Base-by-base conservation (phyloP, 257 asterid species). In the Ajuga chamaepitys region DNA sequence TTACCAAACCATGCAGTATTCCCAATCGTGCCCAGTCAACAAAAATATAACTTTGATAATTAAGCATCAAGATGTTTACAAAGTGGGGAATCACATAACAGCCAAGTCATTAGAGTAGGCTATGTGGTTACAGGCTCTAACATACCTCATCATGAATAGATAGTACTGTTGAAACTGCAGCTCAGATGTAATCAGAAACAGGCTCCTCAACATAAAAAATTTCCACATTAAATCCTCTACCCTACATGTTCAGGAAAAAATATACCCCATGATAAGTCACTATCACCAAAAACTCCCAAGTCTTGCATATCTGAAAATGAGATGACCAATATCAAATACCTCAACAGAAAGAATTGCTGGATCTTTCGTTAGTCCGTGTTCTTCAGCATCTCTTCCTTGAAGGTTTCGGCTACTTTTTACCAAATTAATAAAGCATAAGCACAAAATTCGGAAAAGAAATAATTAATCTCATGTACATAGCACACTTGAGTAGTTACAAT, bases 281-380 rank as follows among this genome's bases (percentile, higher is more conserved):
- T 34, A 45, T 44, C 18, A 47, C 41, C 28, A 51, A 57, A 52
- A 72, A 53, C 25, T 25, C 22, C 9, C 53, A 52, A 14, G 13
- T 50, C 42, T 22, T 34, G 46, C 20, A 54, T 9, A 26, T 51
- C 26, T 18, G 17, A 40, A 45, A 30, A 64, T 41, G 25, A 46
- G 59, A 37, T 40, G 9, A 46, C 16, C n/a, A 50, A 46, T 12
- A 57, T 52, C 58, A 53, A 54, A 52, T 81, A 86, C 99, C 96
- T 93, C 97, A 47, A 93, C 99, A 37, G 99, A 93, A 42, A 93
- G 83, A 72, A 89, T 93, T 48, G 96, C 92, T 61, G 99, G 89
- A 51, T 83, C 85, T 70, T 77, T 82, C 52, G 48, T 78, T 11
- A 88, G 95, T 67, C 75, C 85, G 60, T 73, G 68, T 48, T 77